Base-by-base conservation (phyloP, 108 stramenopile species). In the Cyclostephanos tholiformis region DNA sequence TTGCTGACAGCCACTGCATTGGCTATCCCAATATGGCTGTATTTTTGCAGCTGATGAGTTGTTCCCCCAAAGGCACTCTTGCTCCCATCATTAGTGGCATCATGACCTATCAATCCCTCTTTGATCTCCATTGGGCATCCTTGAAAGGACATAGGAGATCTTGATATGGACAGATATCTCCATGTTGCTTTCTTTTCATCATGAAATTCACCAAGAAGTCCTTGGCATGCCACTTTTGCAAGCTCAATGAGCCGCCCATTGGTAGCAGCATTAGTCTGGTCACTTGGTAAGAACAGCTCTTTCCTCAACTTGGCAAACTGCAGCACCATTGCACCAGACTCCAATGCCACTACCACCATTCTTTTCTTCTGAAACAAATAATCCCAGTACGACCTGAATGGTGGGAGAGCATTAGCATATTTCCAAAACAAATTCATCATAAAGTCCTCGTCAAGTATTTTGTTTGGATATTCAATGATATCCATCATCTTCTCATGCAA, bases 101-200 rank as follows among this genome's bases (percentile, higher is more conserved):
- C 19, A 51, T 10, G 10, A 2, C 50, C 50, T 4, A 7, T 20
- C 8, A 51, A 20, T 20, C 17, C 19, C 17, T 63, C 41, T n/a
- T 39, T 39, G 25, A 35, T 29, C 22, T 63, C 27, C 62, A 35
- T 39, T 6, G 19, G n/a, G 50, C 50, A 51, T 36, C 36, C 36
- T 36, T 36, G 36, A 36, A 36, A 36, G 36, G 36, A 36, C 17
- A 51, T 9, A 51, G 17, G 19, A 51, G 50, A 51, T 20, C 20
- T 10, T 4, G 50, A 51, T 51, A 20, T 20, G 17, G 50, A 51
- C 20, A 51, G 20, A 20, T 51, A 20, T 20, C 8, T 51, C 60
- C 60, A 61, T 8, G 60, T 61, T 4, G 60, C 60, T 23, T 61
- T 61, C 9, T 35, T 39, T 27, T 26, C 25, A 27, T 63, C 62